Base-by-base conservation (phyloP, 2,329 filamentous ascomycete genomes). In the Pseudonectria foliicola region DNA sequence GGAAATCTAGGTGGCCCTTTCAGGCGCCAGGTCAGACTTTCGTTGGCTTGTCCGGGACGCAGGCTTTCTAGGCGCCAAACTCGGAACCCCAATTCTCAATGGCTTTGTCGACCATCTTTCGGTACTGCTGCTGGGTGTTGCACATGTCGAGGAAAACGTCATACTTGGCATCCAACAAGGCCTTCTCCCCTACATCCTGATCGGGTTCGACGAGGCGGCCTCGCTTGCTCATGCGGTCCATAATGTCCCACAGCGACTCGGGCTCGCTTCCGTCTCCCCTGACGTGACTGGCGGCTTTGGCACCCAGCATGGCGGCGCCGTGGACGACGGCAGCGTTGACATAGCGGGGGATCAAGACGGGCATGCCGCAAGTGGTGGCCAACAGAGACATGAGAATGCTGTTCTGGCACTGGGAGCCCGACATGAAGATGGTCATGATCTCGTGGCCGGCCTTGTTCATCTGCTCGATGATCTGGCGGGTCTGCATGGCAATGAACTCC, bases 401-500 rank as follows among this genome's bases (percentile, higher is more conserved):
- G 62, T 98, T 98, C 64, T 95, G 89, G 69, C 92, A 98, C 61
- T 96, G 92, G 10, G 86, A 93, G 42, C 92, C 92, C 4, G 87
- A 95, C 92, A 98, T 96, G 76, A 96, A 98, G 63, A 98, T 95
- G 44, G 83, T 90, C 32, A 74, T 80, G 60, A 98, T 89, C 48
- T 75, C 70, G 65, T 98, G 92, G 8, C 92, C 92, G 2, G 87
- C 71, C 30, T 75, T 69, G 70, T 96, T 98, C 89, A 98, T 95
- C 25, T 83, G 76, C 53, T 93, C 83, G 45, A 98, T 75, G 52
- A 98, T 98, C 62, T 98, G 92, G 39, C 85, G 81, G 1, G 92
- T 98, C 63, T 98, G 92, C 60, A 96, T 76, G 21, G 92, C 89
- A 52, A 98, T 96, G 63, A 96, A 96, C 66, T 98, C 92, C 77